Evolutionary conservation across 306 rosid genomes (phyloP), one percentile per base, ranked within the genome.

Genomic region (Vigna reflexopilosa): DNA sequence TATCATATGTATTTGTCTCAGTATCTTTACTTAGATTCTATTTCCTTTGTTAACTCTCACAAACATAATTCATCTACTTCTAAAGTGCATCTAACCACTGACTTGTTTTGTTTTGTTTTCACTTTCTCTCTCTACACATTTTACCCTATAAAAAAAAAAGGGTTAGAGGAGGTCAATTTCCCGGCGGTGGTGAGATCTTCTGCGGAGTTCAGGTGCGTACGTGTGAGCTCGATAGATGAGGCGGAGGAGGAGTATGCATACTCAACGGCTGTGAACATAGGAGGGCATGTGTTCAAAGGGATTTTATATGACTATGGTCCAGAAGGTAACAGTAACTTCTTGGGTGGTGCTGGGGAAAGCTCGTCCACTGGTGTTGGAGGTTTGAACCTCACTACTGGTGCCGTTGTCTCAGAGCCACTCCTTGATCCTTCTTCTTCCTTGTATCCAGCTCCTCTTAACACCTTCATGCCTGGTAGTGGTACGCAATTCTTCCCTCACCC

Each of bases 401-500:
- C 84, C 5, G 79, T 73, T 42, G 83, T 42, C 4, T 72, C 90
- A 3, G 85, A 76, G 24, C 40, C 82, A 17, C 64, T 86, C 3
- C 76, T 88, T 2, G 97, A 93, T 86, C 94, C 91, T 58, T 75
- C 85, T 57, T 75, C 85, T 42, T 86, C 94, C 15, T 70, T 93
- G 57, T 93, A 93, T 74, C 83, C 89, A 15, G 82, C 93, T 78
- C 90, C 93, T 6, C 80, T 87, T n/a, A 93, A 83, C 86, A 64
- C 96, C 32, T 96, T 77, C 93, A 90, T 96, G 88, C 85, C 93
- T 76, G 90, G 91, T 71, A 90, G 98, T 55, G 98, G 97, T 89
- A 96, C 99, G 97, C 99, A 96, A 85, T 96, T 93, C 97, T 96
- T 93, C 97, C 91, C 86, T 75, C 98, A 91, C 68, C 97, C 96